Percentiles rank a stretch among this genome's conserved stretches.
Conservation (phyloP, 2,329 filamentous ascomycete species). For the Colletotrichum paranaense region DNA sequence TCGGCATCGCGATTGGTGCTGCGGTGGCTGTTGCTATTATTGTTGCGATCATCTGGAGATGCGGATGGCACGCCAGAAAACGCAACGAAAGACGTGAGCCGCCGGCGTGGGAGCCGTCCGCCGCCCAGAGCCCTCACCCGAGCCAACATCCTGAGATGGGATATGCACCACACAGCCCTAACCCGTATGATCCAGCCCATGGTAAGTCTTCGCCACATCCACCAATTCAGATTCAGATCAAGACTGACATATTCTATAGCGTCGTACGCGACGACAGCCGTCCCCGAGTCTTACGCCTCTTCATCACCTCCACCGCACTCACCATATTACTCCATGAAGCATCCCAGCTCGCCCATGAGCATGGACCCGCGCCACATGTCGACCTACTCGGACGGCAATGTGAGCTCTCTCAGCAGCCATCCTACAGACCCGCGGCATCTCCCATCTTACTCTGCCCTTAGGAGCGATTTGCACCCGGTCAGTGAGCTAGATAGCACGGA, state of each 20-base stretch:
- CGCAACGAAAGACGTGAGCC: slow-evolving; percentile 29
- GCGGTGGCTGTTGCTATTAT: slow-evolving; percentile 25
- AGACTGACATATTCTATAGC: neutral
- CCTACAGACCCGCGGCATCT: neutral
- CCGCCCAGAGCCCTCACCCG: slow-evolving; percentile 6
- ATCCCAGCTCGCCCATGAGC: slow-evolving; percentile 3
- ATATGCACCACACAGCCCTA: slow-evolving; percentile 23
- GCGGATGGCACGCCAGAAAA: slow-evolving; percentile 31
- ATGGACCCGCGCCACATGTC: slow-evolving; percentile 18
- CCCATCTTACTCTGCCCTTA: neutral
- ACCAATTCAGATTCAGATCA: neutral
- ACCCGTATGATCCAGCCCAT: slow-evolving; percentile 7
- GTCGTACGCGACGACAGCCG: slow-evolving; percentile 20
- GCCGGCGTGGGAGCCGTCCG: slow-evolving; percentile 21
- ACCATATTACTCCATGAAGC: slow-evolving; percentile 21
- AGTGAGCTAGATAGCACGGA: slow-evolving; percentile 23
- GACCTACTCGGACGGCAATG: slow-evolving; percentile 16
- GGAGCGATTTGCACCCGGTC: slow-evolving; percentile 13
- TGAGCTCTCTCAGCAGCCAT: slow-evolving; percentile 17
- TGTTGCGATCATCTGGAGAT: slow-evolving; percentile 30
- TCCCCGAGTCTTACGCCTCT: slow-evolving; percentile 2
- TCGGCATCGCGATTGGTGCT: slow-evolving; percentile 38
- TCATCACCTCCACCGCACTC: slow-evolving; percentile 23
- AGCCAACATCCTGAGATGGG: slow-evolving; percentile 28
- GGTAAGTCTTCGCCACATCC: neutral